Base-by-base conservation (phyloP, 495 filamentous ascomycete species). In the Xylaria scruposa region DNA sequence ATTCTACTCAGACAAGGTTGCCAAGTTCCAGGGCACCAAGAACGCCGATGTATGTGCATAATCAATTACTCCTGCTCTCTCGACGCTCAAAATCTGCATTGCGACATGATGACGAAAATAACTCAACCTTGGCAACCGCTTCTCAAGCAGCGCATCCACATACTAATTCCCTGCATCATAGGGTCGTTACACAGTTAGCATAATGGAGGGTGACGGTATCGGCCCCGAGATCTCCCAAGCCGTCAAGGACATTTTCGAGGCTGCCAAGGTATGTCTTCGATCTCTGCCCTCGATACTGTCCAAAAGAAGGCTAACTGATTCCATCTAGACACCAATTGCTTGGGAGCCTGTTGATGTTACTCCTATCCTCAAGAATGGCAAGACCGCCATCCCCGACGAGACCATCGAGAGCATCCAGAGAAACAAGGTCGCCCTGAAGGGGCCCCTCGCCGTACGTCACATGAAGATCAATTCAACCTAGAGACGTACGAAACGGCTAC, bases 141-240 rank as follows among this genome's bases (percentile, higher is more conserved):
- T 56, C 10, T 1, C 24, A 29, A 46, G 51, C 17, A 54, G 47
- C 42, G 59, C 59, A 63, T 63, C 12, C 4, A 19, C 31, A 58
- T 36, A 46, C 63, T 65, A 62, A 68, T 38, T 51, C 26, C 38
- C 61, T 77, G 78, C 31, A 76, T 38, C 15, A 59, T 17, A 98
- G 95, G 96, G 95, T 78, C 93, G 93, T 82, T 99, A 92, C 88
- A 93, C 91, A 54, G 95, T 98, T 77, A 96, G 94, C 77, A 87
- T 99, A 82, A 99, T 99, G 75, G 96, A 99, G 86, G 96, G 96
- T 85, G 96, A 98, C 78, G 96, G 96, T 81, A 99, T 99, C 79
- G 96, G 96, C 71, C 95, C 95, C 68, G 95, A 99, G 84, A 98
- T 99, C 78, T 91, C 96, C 73, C 93, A 97, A 83, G 95, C 95